Base-by-base conservation (phyloP, 2,329 filamentous ascomycete species). In the Fusarium musae region DNA sequence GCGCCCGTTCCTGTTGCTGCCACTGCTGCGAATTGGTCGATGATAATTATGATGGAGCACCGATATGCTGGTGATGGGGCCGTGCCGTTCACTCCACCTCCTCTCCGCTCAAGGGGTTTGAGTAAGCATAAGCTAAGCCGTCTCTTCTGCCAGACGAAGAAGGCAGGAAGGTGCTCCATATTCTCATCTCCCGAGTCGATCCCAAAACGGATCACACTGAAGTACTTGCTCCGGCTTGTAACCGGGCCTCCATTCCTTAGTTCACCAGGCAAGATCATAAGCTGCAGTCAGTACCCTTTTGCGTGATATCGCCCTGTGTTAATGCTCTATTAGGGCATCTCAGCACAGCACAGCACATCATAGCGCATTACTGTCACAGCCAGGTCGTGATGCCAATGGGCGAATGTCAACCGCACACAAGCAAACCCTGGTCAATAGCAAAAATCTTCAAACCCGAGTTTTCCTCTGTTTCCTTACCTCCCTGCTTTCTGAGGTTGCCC, bases 51-150 rank as follows among this genome's bases (percentile, higher is more conserved):
- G 39, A 69, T 72, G 59, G 42, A 72, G 67, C 34, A 73, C 64
- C 56, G 66, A 37, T 59, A 70, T 72, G 52, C 44, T 73, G 69
- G 69, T 69, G 69, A 75, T 62, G 74, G 72, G 72, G 56, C 66
- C 69, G 66, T 66, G 57, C 69, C 66, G 61, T 70, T 56, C 60
- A 70, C 76, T 69, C 76, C 75, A 78, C 76, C 67, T 69, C 63
- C 61, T 69, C 75, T 73, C 74, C 63, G 54, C 70, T 73, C 72
- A 74, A 67, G 70, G 69, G 63, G 69, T 72, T 73, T 67, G 69
- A 75, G 75, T 77, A 77, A 77, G 73, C 75, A 77, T 77, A 75
- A 78, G 74, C 76, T 75, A 76, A 77, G 69, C 62, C 36, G 52
- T 62, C 65, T 71, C 58, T 68, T 77, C 44, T 69, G 59, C 71